Evolutionary conservation across 2,329 filamentous ascomycete species (phyloP), one percentile per base, ranked within the genome.

Genomic region (Fusarium sp.): DNA sequence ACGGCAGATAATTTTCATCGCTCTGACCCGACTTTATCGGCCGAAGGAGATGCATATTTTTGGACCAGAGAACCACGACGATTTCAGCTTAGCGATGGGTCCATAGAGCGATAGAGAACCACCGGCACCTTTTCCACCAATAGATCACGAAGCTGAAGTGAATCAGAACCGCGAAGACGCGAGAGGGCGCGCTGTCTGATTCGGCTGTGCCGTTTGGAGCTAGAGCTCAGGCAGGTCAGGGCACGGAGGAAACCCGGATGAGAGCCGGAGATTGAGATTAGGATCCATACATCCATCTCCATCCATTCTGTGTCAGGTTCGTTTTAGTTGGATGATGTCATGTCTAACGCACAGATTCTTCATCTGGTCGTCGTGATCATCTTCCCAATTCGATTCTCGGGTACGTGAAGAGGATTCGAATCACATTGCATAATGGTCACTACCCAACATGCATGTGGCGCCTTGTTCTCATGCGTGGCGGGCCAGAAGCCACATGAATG

Each of bases 61-160:
- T 35, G 50, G 46, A 59, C 50, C 60, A 59, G 30, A 69, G 38
- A 66, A 33, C 19, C 43, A 44, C 63, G 28, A 57, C 35, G 4
- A 23, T 43, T 56, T 23, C 18, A 46, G 43, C 43, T 38, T 63
- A 49, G 60, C n/a, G 40, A 65, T 65, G 60, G 53, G 59, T 32
- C 52, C 23, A 21, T 5, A 21, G 21, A 53, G 50, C 40, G 16
- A 43, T 15, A 11, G 30, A 47, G 57, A 50, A 46, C 40, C 46
- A 35, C 40, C 15, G 53, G 66, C 47, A 73, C 71, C 66, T 73
- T 73, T 73, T 54, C 61, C 67, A 62, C 71, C 70, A 73, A 73
- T 73, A 40, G n/a, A 23, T 37, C 13, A 6, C 10, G 18, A 38
- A 43, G 35, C 32, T 52, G 32, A 43, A 37, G 43, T 32, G 19